Percentiles rank a stretch among this genome's conserved stretches.
phyloP scores from a whole-genome alignment of 805 yeast genomes.

The Tetrapisispora iriomotensis region DNA sequence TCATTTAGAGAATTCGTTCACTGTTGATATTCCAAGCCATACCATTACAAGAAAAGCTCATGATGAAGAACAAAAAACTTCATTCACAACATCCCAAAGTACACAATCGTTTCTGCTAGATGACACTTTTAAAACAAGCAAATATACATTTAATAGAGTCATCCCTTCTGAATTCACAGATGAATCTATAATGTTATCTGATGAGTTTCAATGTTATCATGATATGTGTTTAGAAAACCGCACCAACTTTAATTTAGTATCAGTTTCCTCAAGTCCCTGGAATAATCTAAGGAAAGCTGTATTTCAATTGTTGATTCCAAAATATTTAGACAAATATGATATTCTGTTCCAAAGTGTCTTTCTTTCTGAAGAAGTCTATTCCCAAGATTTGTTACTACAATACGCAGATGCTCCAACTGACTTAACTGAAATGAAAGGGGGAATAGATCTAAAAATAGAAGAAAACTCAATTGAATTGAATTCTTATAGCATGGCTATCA shows the following conservation, averaged over 20 bases:
- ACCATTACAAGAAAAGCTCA: neutral
- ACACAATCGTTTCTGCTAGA: too few species aligned
- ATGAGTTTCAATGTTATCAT: conserved; percentile 22
- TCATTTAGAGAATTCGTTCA: neutral
- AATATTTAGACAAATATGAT: conserved; percentile 10
- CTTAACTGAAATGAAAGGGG: conserved; percentile 13
- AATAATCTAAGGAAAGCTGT: conserved; percentile 8
- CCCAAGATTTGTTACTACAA: conserved; percentile 15
- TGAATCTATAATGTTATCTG: conserved; percentile 14
- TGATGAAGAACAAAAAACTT: neutral
- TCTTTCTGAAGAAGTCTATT: conserved; percentile 19
- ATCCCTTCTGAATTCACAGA: conserved; percentile 15
- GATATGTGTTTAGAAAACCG: conserved; percentile 19
- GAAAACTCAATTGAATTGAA: conserved; percentile 17
- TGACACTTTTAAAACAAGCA: too few species aligned
- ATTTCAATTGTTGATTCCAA: conserved; percentile 11
- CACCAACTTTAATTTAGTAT: conserved; percentile 20
- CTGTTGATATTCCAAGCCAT: conserved; percentile 14
- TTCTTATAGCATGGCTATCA: conserved; percentile 9
- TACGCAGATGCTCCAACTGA: conserved; percentile 5
- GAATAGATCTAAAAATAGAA: conserved; percentile 18
- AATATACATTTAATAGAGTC: conserved; percentile 15
- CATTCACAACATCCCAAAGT: neutral
- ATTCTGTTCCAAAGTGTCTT: conserved; percentile 20
- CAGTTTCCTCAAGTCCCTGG: conserved; percentile 14